Conservation (phyloP, 768 basidiomycete genomes). For the Leccinellum rugosiceps region DNA sequence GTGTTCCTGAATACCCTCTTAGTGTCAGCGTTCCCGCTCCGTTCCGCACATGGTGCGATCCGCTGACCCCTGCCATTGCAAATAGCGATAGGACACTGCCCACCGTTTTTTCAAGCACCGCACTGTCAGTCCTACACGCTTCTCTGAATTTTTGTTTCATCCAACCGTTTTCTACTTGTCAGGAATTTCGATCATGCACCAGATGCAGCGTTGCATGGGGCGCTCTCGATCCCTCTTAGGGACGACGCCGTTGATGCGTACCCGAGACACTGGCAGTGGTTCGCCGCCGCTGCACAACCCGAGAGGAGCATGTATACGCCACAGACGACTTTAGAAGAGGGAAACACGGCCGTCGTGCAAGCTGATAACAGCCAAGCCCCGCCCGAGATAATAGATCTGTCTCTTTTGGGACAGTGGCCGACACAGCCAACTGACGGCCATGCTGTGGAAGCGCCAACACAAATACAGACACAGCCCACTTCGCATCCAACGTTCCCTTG, state of each 20-base stretch:
- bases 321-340: neutral
- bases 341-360: neutral
- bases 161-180: neutral
- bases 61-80: neutral
- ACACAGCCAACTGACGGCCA: constrained; percentile 8
- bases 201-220: neutral
- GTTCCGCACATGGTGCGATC: neutral
- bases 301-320: neutral
- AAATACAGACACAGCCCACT: constrained; percentile 3
- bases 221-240: neutral
- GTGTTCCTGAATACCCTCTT: constrained; percentile 4
- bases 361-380: constrained; percentile 7
- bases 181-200: constrained; percentile 2
- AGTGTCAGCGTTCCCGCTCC: neutral
- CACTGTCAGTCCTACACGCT: constrained; percentile 11
- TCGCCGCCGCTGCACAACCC: neutral
- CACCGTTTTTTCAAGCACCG: neutral
- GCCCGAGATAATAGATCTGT: constrained; percentile 1
- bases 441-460: constrained; percentile 15
- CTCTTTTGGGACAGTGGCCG: neutral
- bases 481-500: neutral
- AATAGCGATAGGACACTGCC: constrained; percentile 1
- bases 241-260: neutral
- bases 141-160: neutral
- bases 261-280: neutral